Conservation (phyloP, 2,329 filamentous ascomycete genomes). For the Beauveria varroae region DNA sequence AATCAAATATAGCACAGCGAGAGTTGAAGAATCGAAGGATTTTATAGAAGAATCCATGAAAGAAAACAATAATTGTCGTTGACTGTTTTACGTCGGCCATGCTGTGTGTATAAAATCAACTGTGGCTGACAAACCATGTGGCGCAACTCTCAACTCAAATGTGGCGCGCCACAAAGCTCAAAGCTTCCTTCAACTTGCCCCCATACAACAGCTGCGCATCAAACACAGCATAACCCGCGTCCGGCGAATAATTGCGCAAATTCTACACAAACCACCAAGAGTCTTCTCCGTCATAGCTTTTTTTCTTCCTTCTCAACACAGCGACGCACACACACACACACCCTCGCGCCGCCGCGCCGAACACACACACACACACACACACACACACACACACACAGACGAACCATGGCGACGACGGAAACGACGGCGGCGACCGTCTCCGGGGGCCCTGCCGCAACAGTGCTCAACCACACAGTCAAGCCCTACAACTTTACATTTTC, state of each 20-base stretch:
- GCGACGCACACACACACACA: background rate
- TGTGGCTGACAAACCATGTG: constrained; percentile 12
- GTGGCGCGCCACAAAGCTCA: background rate
- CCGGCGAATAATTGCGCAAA: background rate
- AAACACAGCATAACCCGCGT: background rate
- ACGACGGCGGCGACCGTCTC: constrained; percentile 19
- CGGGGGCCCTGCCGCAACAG: constrained; percentile 29
- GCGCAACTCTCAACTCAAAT: background rate
- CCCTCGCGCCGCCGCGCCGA: background rate
- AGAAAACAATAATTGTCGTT: background rate
- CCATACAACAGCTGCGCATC: background rate
- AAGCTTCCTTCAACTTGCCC: background rate
- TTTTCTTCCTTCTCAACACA: too few species aligned
- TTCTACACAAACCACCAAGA: background rate
- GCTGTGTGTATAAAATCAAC: background rate
- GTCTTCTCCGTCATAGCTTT: background rate
- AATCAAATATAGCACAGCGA: too few species aligned
- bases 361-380: background rate
- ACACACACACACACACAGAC: background rate
- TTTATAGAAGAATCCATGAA: background rate
- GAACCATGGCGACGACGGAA: constrained; percentile 23
- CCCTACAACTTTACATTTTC: constrained; percentile 73
- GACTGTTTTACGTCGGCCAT: background rate
- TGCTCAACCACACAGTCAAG: constrained; percentile 50
- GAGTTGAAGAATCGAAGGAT: too few species aligned